Percentiles rank a stretch among this genome's conserved stretches.
phyloP scores from a whole-genome alignment of 2,329 filamentous ascomycete genomes.

The Botrytis squamosa region DNA sequence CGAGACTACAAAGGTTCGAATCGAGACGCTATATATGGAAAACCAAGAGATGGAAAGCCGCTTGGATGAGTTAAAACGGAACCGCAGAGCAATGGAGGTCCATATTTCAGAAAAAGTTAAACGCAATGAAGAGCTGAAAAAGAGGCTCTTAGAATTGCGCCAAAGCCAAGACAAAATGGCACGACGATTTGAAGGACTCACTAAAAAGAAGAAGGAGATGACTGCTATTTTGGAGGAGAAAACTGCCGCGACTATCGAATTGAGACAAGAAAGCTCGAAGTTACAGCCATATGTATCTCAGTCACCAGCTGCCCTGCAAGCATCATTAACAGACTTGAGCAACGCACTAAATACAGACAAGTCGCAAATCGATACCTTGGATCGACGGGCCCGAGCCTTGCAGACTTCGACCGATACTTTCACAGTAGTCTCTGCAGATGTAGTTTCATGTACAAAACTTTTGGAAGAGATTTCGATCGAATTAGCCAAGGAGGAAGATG shows the following conservation, averaged over 20 bases:
- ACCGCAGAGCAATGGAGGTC: slow-evolving; percentile 75
- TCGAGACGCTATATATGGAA: slow-evolving; percentile 79
- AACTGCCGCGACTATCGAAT: slow-evolving; percentile 65
- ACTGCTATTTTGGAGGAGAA: slow-evolving; percentile 71
- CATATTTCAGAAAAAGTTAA: slow-evolving; percentile 81
- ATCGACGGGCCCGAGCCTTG: slow-evolving; percentile 81
- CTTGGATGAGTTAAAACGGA: slow-evolving; percentile 76
- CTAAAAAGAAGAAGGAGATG: slow-evolving; percentile 74
- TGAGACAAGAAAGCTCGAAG: slow-evolving; percentile 84
- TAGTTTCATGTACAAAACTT: slow-evolving; percentile 83
- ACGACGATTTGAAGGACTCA: slow-evolving; percentile 77
- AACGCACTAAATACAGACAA: slow-evolving; percentile 77
- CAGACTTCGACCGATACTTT: slow-evolving; percentile 94
- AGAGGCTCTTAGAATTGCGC: slow-evolving; percentile 74
- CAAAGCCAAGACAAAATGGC: slow-evolving; percentile 80
- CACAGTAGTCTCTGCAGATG: slow-evolving; percentile 76
- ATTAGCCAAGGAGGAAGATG: slow-evolving; percentile 86
- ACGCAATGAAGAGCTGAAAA: slow-evolving; percentile 84
- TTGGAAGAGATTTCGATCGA: slow-evolving; percentile 86
- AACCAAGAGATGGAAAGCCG: slow-evolving; percentile 85
- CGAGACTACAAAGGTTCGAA: slow-evolving; percentile 80
- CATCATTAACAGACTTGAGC: slow-evolving; percentile 76
- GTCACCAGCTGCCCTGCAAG: slow-evolving; percentile 79
- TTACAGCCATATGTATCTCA: slow-evolving; percentile 89
- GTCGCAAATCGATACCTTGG: slow-evolving; percentile 79